Base-by-base conservation (phyloP, 1,139 yeast genomes). In the Protomyces gravidus region DNA sequence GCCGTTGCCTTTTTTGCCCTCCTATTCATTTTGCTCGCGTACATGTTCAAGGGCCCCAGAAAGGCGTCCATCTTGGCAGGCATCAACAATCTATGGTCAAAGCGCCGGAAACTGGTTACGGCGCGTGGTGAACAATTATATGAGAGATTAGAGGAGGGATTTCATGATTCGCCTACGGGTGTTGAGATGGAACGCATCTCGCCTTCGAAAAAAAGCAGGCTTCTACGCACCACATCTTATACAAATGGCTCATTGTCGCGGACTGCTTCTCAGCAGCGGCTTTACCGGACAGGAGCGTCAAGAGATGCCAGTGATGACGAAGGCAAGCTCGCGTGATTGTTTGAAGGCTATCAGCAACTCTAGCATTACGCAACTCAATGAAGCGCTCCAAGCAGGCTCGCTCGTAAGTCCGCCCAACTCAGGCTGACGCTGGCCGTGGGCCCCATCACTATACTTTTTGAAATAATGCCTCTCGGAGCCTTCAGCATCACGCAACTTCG, bases 101-200 rank as follows among this genome's bases (percentile, higher is more conserved):
- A 33, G 40, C 58, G 48, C 26, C 33, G 58, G 21, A 53, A 53
- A 32, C 27, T 53, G n/a, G 36, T 53, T 13, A 51, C 45, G n/a
- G 58, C 58, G 6, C 58, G 58, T 5, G 58, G 58, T n/a, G 58
- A 53, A 23, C 58, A 53, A 21, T 36, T 42, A n/a, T 53, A 53
- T 25, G 58, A 53, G 19, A 26, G 58, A 9, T 36, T 46, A 33
- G 58, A 53, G 27, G 58, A 45, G 5, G 58, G 51, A 1, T 6
- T 17, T 23, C n/a, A 15, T n/a, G 42, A 36, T 36, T 11, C 21
- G 6, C 11, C 42, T 9, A 23, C 21, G 11, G 42, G 19, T 6
- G 1, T 36, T 11, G 42, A 36, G 25, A 36, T 36, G 42, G 21
- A 17, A 15, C 19, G 42, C 17, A 15, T 36, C 5, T 5, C 42